A percentile compares a stretch with the other conserved stretches of the same genome.
Conservation (phyloP, 306 rosid species). For the Alnus glutinosa region DNA sequence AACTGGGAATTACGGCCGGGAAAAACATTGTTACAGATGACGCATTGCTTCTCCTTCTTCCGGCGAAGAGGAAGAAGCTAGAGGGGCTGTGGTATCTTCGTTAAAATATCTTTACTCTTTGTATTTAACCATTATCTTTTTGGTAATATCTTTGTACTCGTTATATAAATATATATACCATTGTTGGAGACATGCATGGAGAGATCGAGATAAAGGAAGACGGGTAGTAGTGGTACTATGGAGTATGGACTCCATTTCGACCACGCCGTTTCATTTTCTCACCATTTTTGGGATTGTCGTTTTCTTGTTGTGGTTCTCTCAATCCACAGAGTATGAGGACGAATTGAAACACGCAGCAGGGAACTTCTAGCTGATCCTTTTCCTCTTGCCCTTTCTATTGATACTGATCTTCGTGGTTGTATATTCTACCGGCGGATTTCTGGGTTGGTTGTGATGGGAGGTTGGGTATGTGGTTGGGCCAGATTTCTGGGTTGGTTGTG, state of each 20-base stretch:
- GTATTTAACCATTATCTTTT: too few species aligned
- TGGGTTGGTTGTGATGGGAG: too few species aligned
- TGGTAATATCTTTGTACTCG: not conserved
- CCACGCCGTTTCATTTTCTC: slow-evolving; percentile 61
- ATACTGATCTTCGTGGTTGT: slow-evolving; percentile 43
- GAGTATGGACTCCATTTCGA: slow-evolving; percentile 43
- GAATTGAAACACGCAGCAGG: slow-evolving; percentile 36
- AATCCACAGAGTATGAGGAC: slow-evolving; percentile 42
- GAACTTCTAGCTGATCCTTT: slow-evolving; percentile 52
- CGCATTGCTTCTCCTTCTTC: too few species aligned
- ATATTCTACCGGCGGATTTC: slow-evolving; percentile 33
- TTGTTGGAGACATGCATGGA: not conserved
- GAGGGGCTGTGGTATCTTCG: too few species aligned
- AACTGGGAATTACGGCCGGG: too few species aligned
- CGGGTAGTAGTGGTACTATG: not conserved
- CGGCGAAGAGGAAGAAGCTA: too few species aligned
- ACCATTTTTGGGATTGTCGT: slow-evolving; percentile 65
- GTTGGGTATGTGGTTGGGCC: too few species aligned
- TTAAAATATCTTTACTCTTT: too few species aligned
- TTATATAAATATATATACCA: slow-evolving; percentile 13
- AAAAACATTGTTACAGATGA: too few species aligned
- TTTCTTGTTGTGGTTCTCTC: slow-evolving; percentile 60
- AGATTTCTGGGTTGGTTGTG: too few species aligned
- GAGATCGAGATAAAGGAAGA: slow-evolving; percentile 5
- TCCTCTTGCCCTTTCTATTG: slow-evolving; percentile 47